phyloP scores from a whole-genome alignment of 2,329 filamentous ascomycete genomes.

The Fusarium circinatum region DNA sequence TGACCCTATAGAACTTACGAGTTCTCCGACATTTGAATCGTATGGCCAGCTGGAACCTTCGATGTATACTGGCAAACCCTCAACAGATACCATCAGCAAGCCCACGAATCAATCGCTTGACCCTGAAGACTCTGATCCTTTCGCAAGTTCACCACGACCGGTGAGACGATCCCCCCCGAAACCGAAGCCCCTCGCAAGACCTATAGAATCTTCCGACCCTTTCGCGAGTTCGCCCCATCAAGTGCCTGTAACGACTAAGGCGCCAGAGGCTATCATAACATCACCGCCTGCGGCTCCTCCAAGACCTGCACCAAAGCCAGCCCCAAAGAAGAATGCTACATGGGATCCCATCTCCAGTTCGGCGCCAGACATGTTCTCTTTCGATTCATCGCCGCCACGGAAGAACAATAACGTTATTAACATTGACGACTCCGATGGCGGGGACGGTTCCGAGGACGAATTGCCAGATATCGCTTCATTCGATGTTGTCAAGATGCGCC shows the following conservation, averaged over 20 bases:
- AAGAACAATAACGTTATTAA: conserved; percentile 46
- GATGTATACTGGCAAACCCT: background rate
- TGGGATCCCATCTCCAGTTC: conserved; percentile 67
- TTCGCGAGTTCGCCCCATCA: conserved; percentile 29
- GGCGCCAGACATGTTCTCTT: conserved; percentile 53
- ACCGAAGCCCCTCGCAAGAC: background rate
- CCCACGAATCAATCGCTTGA: background rate
- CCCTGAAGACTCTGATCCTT: conserved; percentile 46
- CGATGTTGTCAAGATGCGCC: conserved; percentile 47
- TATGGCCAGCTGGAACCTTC: background rate
- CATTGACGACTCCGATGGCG: conserved; percentile 50
- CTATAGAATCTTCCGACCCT: conserved; percentile 35
- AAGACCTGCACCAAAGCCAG: conserved; percentile 1
- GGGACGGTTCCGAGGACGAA: conserved; percentile 55
- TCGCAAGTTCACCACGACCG: conserved; percentile 48
- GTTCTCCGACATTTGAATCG: conserved; percentile 43
- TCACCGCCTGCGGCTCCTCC: conserved; percentile 1
- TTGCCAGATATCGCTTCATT: conserved; percentile 60
- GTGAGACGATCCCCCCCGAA: background rate
- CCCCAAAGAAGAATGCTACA: conserved; percentile 28
- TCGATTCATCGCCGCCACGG: conserved; percentile 27
- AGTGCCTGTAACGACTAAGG: background rate
- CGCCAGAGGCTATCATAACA: conserved; percentile 4
- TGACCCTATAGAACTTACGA: conserved; percentile 52
- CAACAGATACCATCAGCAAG: background rate